Evolutionary conservation across 1,284 basidiomycete species (phyloP), one percentile per base, ranked within the genome.

Genomic region (Coniferiporia sulphurascens): DNA sequence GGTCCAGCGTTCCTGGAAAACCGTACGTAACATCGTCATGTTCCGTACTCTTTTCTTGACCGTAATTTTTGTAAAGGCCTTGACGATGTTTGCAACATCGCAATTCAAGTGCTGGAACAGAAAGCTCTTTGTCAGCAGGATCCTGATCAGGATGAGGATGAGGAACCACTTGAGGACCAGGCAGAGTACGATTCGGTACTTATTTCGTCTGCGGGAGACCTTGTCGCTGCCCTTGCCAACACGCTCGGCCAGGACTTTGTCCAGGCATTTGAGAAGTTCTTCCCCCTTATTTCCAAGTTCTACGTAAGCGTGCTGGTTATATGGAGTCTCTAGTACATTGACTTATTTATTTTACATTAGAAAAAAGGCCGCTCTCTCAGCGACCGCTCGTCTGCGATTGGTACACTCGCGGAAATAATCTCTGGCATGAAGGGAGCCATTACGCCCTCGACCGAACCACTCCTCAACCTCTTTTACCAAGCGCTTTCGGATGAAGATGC

Each of bases 121-220:
- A 95, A 95, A 76, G 91, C 93, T 0, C 82, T 93, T 65, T 97
- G 95, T 74, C 97, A 99, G 75, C 87, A 96, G 72, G 95, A 98
- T 72, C 93, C 94, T 55, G 96, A 98, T 70, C 92, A 91, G 64
- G 95, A 96, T 65, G 93, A 94, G 65, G 80, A 81, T 4, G 91
- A 93, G 55, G 86, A 87, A 62, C 87, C 86, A 34, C 84, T 81
- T 12, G 89, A 91, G 69, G 91, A 90, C 64, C 89, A 91, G 65
- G 95, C 95, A 5, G 97, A 99, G 76, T 98, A 96, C 73, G 97
- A 99, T 74, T 93, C 95, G 13, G 91, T 96, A 48, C 82, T 99
- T 61, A 91, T 99, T 71, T 93, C 92, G 38, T 90, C 95, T 41
- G 96, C 97, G 27, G 90, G 90, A 53, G 97, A 99, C 72, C 87